phyloP scores from a whole-genome alignment of 768 basidiomycete genomes.

The Mycena galopus region DNA sequence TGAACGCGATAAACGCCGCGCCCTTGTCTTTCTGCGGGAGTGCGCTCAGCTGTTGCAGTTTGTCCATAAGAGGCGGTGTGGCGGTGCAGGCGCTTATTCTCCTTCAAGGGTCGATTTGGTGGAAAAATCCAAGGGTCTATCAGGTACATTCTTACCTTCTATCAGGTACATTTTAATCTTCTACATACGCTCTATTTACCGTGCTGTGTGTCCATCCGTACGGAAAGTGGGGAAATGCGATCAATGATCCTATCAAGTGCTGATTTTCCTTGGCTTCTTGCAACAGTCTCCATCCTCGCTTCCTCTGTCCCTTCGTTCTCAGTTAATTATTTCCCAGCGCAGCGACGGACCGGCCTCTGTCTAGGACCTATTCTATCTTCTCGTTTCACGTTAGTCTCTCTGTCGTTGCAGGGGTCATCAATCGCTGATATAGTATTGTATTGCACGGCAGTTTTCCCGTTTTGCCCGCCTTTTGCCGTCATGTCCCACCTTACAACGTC shows the following conservation, averaged over 20 bases:
- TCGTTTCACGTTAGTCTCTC: conserved; percentile 18
- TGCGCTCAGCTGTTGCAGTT: conserved; percentile 55
- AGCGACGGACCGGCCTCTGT: conserved; percentile 35
- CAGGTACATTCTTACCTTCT: too few species aligned
- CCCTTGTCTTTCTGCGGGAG: conserved; percentile 90
- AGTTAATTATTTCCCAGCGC: not conserved
- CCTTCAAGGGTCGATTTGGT: too few species aligned
- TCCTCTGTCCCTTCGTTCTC: conserved; percentile 5
- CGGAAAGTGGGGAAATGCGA: too few species aligned
- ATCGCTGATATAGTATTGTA: conserved; percentile 13
- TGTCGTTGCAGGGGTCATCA: conserved; percentile 7
- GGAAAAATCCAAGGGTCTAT: too few species aligned
- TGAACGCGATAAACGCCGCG: conserved; percentile 76
- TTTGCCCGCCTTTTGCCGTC: conserved; percentile 9
- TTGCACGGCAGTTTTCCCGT: not conserved
- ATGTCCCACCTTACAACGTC: conserved; percentile 61
- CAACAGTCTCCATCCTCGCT: conserved; percentile 20
- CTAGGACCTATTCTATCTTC: conserved; percentile 4
- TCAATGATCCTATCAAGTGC: not conserved
- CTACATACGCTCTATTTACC: too few species aligned
- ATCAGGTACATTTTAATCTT: too few species aligned
- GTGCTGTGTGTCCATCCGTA: too few species aligned
- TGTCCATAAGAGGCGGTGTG: conserved; percentile 67
- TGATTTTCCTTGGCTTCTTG: not conserved
- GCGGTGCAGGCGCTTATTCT: too few species aligned